Evolutionary conservation across 129 eudicot species (phyloP).

Genomic region (Saposhnikovia divaricata): DNA sequence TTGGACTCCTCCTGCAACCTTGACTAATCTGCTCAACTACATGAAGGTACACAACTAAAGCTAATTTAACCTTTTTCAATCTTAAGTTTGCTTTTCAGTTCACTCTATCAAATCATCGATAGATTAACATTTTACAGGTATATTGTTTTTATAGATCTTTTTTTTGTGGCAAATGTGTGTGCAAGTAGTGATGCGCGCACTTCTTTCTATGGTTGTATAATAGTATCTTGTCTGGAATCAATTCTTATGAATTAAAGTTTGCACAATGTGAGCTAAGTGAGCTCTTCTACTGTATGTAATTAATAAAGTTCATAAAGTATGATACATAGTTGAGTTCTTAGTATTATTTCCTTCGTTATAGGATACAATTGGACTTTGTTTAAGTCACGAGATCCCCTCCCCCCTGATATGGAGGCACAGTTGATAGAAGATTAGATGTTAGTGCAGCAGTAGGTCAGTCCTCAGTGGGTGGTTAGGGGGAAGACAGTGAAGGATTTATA

Average conservation of each 20-base stretch:
- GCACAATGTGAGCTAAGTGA: background rate
- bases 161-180: background rate
- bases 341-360: background rate
- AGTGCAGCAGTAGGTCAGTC: background rate
- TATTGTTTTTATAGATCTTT: background rate
- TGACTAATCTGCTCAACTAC: constrained; percentile 56
- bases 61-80: background rate
- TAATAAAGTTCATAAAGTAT: background rate
- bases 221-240: background rate
- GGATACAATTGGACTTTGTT: background rate
- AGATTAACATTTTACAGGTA: background rate
- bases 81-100: background rate
- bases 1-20: constrained; percentile 58
- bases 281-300: background rate
- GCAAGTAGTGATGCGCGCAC: background rate
- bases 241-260: background rate
- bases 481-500: background rate
- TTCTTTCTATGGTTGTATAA: background rate
- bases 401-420: background rate
- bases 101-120: background rate
- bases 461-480: background rate
- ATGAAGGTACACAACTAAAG: constrained; percentile 41
- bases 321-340: background rate
- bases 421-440: background rate
- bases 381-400: no score